These are phyloP conservation scores for Fragilaria crotonensis DNA, from an alignment of 108 stramenopile species.

Conservation along the genomic window DNA sequence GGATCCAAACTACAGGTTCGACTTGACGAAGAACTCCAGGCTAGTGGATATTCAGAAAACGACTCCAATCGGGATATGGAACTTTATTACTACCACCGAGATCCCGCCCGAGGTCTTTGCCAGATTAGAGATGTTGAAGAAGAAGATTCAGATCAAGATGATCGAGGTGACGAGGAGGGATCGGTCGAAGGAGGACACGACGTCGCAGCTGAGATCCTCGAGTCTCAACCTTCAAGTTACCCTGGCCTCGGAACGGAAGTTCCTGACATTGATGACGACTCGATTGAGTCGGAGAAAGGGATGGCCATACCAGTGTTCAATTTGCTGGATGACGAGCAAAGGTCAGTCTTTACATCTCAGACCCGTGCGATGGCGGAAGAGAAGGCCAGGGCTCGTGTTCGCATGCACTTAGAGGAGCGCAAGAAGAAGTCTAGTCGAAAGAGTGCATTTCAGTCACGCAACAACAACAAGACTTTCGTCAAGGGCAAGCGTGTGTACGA, in stretches of 20 bases:
- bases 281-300: constrained; percentile 25
- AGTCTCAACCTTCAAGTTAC: not conserved
- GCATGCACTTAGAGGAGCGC: constrained; percentile 57
- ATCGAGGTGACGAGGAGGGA: constrained; percentile 21
- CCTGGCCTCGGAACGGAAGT: not conserved
- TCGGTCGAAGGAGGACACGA: constrained; percentile 28
- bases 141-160: constrained; percentile 22
- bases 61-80: constrained; percentile 64
- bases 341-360: constrained; percentile 19
- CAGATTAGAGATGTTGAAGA: constrained; percentile 13
- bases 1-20: constrained; percentile 44
- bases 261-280: constrained; percentile 18
- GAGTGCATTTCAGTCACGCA: constrained; percentile 72
- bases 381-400: constrained; percentile 61
- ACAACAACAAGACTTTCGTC: constrained; percentile 74
- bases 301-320: not conserved
- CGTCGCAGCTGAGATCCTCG: constrained; percentile 11
- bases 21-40: constrained; percentile 71
- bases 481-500: constrained; percentile 68
- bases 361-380: constrained; percentile 51
- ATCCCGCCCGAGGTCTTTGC: constrained; percentile 1
- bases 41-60: constrained; percentile 71
- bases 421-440: constrained; percentile 49
- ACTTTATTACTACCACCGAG: constrained; percentile 61
- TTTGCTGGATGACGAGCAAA: constrained; percentile 10